Evolutionary conservation across 257 asterid species (phyloP).

Genomic region (Jasminum sambac): DNA sequence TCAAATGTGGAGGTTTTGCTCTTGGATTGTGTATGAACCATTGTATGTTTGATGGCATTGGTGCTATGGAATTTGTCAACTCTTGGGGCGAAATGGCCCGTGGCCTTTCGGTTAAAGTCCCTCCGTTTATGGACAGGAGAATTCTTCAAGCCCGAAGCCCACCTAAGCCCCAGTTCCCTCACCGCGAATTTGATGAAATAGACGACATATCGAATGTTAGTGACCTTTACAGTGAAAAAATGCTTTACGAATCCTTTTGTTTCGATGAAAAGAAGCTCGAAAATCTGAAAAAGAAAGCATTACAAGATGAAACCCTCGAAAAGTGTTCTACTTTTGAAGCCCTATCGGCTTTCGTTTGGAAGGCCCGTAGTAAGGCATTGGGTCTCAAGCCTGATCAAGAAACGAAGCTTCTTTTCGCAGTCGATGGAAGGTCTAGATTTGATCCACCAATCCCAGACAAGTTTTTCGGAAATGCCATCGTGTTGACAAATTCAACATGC

Average conservation of each 20-base stretch:
- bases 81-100: constrained; percentile 81
- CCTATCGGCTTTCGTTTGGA: constrained; percentile 81
- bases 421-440: constrained; percentile 71
- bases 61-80: constrained; percentile 87
- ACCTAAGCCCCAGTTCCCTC: constrained; percentile 58
- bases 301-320: constrained; percentile 40
- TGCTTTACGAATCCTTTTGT: constrained; percentile 67
- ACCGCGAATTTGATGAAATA: constrained; percentile 75
- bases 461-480: constrained; percentile 82
- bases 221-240: constrained; percentile 61
- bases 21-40: constrained; percentile 88
- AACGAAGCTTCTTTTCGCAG: constrained; percentile 81
- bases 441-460: constrained; percentile 66
- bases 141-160: constrained; percentile 69
- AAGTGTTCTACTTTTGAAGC: constrained; percentile 85
- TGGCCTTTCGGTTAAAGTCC: constrained; percentile 48
- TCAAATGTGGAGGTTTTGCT: constrained; percentile 92
- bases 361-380: constrained; percentile 60
- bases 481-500: constrained; percentile 63
- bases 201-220: constrained; percentile 55
- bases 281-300: constrained; percentile 44
- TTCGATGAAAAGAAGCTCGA: constrained; percentile 68
- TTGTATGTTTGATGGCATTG: constrained; percentile 86
- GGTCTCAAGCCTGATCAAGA: constrained; percentile 62
- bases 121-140: constrained; percentile 74